A percentile compares a stretch with the other conserved stretches of the same genome.
Evolutionary conservation across 2,329 filamentous ascomycete species (phyloP).

Genomic region (Didymellaceae sp.): DNA sequence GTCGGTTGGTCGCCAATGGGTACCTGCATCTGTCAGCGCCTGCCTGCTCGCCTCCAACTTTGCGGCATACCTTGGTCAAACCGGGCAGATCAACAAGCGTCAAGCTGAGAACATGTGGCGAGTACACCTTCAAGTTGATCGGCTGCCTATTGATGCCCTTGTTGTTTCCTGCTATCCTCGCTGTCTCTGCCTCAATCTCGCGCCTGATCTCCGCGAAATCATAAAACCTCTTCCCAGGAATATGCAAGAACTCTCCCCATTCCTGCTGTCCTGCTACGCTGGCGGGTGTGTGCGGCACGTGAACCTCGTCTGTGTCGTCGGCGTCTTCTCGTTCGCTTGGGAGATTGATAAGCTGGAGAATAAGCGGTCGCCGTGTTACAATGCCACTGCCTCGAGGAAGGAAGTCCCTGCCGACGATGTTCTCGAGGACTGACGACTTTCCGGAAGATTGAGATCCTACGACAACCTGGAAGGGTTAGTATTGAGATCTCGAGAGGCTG

Average conservation of each 20-base stretch:
- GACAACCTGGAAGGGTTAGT: constrained; percentile 73
- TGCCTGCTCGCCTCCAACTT: constrained; percentile 6
- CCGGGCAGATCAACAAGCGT: constrained; percentile 96
- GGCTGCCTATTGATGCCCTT: constrained; percentile 98
- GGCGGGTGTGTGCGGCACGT: constrained; percentile 77
- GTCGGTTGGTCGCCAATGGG: constrained; percentile 97
- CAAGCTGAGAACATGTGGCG: constrained; percentile 92
- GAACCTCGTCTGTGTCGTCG: constrained; percentile 67
- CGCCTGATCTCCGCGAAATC: constrained; percentile 93
- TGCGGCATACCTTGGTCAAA: constrained; percentile 79
- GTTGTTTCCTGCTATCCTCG: constrained; percentile 92
- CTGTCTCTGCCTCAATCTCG: constrained; percentile 96
- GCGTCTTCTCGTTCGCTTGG: constrained; percentile 75
- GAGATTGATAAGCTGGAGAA: constrained; percentile 98
- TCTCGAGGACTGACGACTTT: constrained; percentile 98
- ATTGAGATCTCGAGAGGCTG: constrained; percentile 7
- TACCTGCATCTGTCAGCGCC: constrained; percentile 62
- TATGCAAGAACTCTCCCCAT: constrained; percentile 97
- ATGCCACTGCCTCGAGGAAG: constrained; percentile 95
- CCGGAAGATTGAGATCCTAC: constrained; percentile 98
- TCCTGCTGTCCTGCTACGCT: constrained; percentile 71
- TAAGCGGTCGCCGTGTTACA: constrained; percentile 90
- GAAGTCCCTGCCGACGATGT: constrained; percentile 98
- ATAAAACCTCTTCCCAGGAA: constrained; percentile 85
- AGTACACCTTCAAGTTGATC: constrained; percentile 99